Percentiles rank a stretch among this genome's conserved stretches.
Conservation (phyloP, 345 rosid genomes). For the Murraya koenigii region DNA sequence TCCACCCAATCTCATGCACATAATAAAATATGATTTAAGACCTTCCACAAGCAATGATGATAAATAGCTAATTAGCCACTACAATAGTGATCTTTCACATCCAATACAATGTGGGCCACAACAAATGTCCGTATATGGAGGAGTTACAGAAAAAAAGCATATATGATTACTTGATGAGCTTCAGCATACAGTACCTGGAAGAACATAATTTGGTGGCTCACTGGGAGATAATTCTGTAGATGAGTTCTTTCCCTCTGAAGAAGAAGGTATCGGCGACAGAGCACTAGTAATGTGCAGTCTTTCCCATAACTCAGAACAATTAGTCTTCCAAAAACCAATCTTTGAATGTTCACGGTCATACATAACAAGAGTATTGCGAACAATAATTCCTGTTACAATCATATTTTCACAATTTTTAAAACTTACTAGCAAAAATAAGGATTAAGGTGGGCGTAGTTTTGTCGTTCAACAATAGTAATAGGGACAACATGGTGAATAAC, state of each 20-base stretch:
- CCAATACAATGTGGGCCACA: too few relatives aligned
- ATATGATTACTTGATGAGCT: slow-evolving; percentile 5
- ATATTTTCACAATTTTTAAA: background rate
- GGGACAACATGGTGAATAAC: background rate
- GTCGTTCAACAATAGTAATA: background rate
- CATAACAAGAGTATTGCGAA: slow-evolving; percentile 82
- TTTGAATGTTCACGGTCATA: slow-evolving; percentile 83
- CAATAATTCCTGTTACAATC: slow-evolving; percentile 59
- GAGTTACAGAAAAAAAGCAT: background rate
- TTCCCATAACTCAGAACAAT: slow-evolving; percentile 86
- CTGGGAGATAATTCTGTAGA: slow-evolving; percentile 36
- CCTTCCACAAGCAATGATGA: background rate
- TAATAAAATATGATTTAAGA: background rate
- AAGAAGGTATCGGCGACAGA: slow-evolving; percentile 39
- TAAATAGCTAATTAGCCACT: background rate
- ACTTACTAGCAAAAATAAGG: background rate
- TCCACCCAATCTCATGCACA: slow-evolving; percentile 1
- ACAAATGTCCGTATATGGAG: background rate
- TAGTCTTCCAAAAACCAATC: slow-evolving; percentile 97
- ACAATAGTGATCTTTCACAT: background rate
- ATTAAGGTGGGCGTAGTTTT: background rate
- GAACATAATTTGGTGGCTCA: slow-evolving; percentile 23
- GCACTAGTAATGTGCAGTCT: slow-evolving; percentile 55
- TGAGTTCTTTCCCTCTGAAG: slow-evolving; percentile 35
- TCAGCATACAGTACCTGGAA: slow-evolving; percentile 38